Evolutionary conservation across 768 basidiomycete species (phyloP), one percentile per base, ranked within the genome.

Genomic region (Calocybe gangraenosa): DNA sequence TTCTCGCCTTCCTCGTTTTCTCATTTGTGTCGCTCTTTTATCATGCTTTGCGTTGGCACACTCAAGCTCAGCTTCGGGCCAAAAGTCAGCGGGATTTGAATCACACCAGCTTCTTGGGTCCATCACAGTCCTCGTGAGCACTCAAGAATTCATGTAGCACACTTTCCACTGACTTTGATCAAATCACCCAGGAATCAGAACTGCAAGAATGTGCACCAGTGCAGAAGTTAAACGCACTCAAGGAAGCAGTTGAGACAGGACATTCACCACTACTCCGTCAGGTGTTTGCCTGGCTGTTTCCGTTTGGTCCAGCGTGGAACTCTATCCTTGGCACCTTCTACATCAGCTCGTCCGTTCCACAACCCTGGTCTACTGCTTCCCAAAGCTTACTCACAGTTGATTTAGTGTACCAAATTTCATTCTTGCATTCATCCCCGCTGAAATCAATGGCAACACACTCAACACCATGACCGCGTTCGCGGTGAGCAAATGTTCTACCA

Each of bases 391-490:
- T 50, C 51, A 47, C 37, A 22, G 47, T 40, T 39, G 14, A 14
- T 20, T 48, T 60, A 93, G 91, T 30, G 80, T 94, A 46, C 92
- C 92, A 39, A 96, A 96, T 68, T 89, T 96, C 56, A 92, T 96
- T 51, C 84, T 96, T 42, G 88, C 89, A 4, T 92, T 94, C 61
- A 94, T 95, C 55, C 92, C 92, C 21, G 86, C 87, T 42, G 74
- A 92, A 62, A 91, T 95, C 58, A 82, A 85, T 64, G 74, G 76
- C 13, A 74, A 89, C 61, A 92, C 90, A 35, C 75, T 94, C 47
- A 93, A 93, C 58, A 92, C 88, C 10, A 93, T 93, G 91, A 93
- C 91, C 25, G 88, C 92, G 5, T 93, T 93, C 62, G 92, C 92
- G 49, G 87, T 89, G 62, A 62, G 84, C 62, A 40, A 28, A 38